Percentiles rank a stretch among this genome's conserved stretches.
These are phyloP conservation scores for Phalaenopsis hybrid DNA, from an alignment of 116 monocot genomes.

Conservation along the genomic window DNA sequence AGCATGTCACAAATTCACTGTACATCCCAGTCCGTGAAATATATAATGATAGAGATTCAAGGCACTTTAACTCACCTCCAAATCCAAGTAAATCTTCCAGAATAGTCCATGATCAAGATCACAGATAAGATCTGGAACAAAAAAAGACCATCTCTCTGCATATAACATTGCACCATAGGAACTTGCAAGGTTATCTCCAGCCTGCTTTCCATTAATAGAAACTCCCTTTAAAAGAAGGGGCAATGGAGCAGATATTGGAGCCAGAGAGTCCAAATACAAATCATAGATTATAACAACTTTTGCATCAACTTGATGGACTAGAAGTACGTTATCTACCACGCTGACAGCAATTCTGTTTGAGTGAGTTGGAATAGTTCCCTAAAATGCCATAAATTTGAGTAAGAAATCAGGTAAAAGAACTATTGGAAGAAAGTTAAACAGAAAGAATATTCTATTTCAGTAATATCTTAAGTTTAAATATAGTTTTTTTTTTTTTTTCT, in stretches of 20 bases:
- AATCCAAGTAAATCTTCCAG: constrained; percentile 77
- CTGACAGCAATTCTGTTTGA: constrained; percentile 77
- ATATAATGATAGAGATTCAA: constrained; percentile 2
- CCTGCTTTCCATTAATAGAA: constrained; percentile 29
- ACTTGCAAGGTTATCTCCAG: constrained; percentile 34
- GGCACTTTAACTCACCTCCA: constrained; percentile 49
- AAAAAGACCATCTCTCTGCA: constrained; percentile 77
- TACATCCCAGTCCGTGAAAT: neutral
- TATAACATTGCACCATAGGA: constrained; percentile 74
- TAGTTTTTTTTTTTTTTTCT: neutral
- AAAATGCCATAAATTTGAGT: constrained; percentile 14
- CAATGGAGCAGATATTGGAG: constrained; percentile 94
- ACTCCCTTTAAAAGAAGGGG: constrained; percentile 66
- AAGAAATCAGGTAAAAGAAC: neutral
- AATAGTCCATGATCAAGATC: constrained; percentile 89
- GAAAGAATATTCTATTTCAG: neutral
- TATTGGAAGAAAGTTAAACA: neutral
- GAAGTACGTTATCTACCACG: constrained; percentile 84
- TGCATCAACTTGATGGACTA: constrained; percentile 96
- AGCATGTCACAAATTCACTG: neutral
- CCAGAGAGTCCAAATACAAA: constrained; percentile 63
- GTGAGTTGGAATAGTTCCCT: constrained; percentile 81
- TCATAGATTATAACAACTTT: constrained; percentile 98
- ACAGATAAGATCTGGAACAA: constrained; percentile 87
- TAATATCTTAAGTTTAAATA: neutral